Base-by-base conservation (phyloP, 2,329 filamentous ascomycete species). In the Pseudonectria buxi region DNA sequence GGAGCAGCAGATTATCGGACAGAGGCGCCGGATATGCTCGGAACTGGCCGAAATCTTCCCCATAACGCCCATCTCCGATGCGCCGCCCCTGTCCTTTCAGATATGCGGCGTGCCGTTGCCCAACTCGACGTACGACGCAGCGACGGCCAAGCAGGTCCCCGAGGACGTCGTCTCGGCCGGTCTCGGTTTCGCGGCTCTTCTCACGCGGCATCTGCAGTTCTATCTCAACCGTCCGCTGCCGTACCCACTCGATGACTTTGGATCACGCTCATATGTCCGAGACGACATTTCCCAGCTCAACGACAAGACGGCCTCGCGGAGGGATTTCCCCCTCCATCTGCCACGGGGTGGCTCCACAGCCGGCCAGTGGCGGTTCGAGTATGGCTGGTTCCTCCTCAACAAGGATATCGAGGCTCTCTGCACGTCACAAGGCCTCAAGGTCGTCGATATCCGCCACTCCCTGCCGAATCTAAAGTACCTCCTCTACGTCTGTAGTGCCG, bases 341-440 rank as follows among this genome's bases (percentile, higher is more conserved):
- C 71, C 71, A 0, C 63, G 72, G 3, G 74, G 75, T 12, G 74
- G 74, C 61, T 84, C 65, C n/a, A 73, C 54, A 0, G 74, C 76
- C 3, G 78, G 87, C 0, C 78, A 88, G 30, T 96, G 90, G 65
- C 81, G 90, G 3, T 96, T 96, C 59, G 90, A 96, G 51, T 98
- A 96, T 58, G 92, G 73, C 10, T 92, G 95, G 56, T 98, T 96
- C 52, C 67, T 96, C n/a, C 72, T 98, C 11, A 96, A 96, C 65
- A 95, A 96, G 62, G 71, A 96, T 54, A 89, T 98, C 37, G 89
- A 96, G 50, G 63, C 70, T 0, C 65, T 82, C 4, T 81, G 77
- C 40, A 64, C 68, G 4, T 68, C 71, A 1, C 80, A 88, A 46
- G 83, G 83, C 0, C 67, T 95, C 10, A 80, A 82, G 30, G 81